Evolutionary conservation across 169 alveolate species (phyloP).

Genomic region (Plasmodium relictum): DNA sequence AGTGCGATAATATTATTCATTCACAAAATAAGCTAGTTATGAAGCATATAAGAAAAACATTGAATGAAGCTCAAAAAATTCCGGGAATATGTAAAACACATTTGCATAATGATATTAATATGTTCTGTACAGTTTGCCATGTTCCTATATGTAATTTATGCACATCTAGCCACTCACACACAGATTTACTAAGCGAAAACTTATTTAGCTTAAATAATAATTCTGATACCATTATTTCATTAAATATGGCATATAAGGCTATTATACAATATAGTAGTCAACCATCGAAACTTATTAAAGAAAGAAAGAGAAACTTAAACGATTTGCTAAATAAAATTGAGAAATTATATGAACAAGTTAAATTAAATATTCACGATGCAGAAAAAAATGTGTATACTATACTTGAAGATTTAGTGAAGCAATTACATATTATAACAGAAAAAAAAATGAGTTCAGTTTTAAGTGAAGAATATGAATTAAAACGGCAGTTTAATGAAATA

Average conservation of each 20-base stretch:
- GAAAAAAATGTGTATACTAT: constrained; percentile 86
- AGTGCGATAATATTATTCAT: constrained; percentile 90
- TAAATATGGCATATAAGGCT: constrained; percentile 82
- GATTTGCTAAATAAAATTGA: constrained; percentile 76
- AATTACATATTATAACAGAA: constrained; percentile 84
- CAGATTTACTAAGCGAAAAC: constrained; percentile 56
- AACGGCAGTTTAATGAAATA: constrained; percentile 84
- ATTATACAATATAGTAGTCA: constrained; percentile 77
- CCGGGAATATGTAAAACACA: constrained; percentile 80
- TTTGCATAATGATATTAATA: constrained; percentile 73
- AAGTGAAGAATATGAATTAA: constrained; percentile 84
- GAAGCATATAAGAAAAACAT: constrained; percentile 91
- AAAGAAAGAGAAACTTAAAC: constrained; percentile 77
- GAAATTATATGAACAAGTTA: constrained; percentile 79
- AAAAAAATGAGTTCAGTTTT: constrained; percentile 85
- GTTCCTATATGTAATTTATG: constrained; percentile 87
- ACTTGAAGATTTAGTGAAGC: constrained; percentile 85
- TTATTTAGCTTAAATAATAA: constrained; percentile 11
- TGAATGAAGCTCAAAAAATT: constrained; percentile 86
- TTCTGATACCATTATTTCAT: constrained; percentile 78
- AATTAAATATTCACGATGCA: constrained; percentile 83
- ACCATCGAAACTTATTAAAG: constrained; percentile 78
- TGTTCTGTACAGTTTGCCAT: constrained; percentile 87
- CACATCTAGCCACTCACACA: constrained; percentile 83
- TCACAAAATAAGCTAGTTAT: constrained; percentile 90